These are phyloP conservation scores for Papiliotrema fonsecae DNA, from an alignment of 1,284 basidiomycete genomes.

Conservation along the genomic window DNA sequence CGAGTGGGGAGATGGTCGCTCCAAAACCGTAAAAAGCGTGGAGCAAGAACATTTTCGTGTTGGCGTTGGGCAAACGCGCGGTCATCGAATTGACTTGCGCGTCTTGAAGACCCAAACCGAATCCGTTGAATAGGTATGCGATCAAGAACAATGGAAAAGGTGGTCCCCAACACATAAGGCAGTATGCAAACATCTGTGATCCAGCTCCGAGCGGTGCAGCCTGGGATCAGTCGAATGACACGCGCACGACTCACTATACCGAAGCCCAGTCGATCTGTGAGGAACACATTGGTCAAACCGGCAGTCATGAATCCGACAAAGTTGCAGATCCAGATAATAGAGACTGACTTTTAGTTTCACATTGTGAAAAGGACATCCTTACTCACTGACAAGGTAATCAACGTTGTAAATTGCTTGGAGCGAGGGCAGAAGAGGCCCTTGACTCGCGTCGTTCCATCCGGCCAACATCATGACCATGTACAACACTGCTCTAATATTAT, in stretches of 20 bases:
- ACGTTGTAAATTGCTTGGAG: conserved; percentile 54
- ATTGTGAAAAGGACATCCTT: conserved; percentile 46
- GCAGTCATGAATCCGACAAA: conserved; percentile 55
- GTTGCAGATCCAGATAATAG: conserved; percentile 57
- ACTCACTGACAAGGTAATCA: conserved; percentile 37
- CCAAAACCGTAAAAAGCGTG: conserved; percentile 62
- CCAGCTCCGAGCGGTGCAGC: conserved; percentile 33
- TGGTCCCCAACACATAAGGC: conserved; percentile 56
- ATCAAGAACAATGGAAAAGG: conserved; percentile 65
- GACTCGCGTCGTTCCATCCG: conserved; percentile 61
- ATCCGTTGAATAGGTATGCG: conserved; percentile 59
- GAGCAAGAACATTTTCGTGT: conserved; percentile 59
- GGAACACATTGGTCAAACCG: conserved; percentile 52
- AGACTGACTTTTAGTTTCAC: conserved; percentile 53
- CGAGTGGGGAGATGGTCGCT: conserved; percentile 62
- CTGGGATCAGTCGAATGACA: conserved; percentile 10
- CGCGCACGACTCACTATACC: conserved; percentile 50
- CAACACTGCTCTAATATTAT: conserved; percentile 10
- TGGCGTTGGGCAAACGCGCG: conserved; percentile 32
- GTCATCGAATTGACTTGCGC: conserved; percentile 41
- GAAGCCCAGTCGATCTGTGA: conserved; percentile 56
- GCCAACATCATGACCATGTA: conserved; percentile 46
- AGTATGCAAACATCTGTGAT: conserved; percentile 52
- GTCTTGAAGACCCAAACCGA: conserved; percentile 56
- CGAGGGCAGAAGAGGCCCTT: conserved; percentile 59